Base-by-base conservation (phyloP, 139 green algal species). In the Trebouxia sp. region DNA sequence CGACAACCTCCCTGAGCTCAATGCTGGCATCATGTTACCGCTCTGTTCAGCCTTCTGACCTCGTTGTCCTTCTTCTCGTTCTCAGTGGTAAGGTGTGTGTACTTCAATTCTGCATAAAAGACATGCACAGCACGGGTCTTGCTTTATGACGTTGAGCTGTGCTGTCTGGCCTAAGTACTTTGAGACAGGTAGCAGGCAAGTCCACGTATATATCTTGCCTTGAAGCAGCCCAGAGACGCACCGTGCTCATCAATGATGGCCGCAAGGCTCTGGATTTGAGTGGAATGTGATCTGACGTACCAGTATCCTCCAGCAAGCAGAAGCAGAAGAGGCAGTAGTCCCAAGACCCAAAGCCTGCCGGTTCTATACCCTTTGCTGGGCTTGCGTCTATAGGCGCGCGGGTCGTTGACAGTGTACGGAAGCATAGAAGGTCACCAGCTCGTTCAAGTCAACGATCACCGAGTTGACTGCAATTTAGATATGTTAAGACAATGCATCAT, bases 41-140 rank as follows among this genome's bases (percentile, higher is more conserved):
- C 69, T 77, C 69, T 77, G 4, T 77, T 56, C 7, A 77, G 39
- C 12, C 69, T 55, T 77, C 14, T 56, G 42, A 77, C 26, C 28
- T 77, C 69, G 12, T 15, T 41, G 41, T 77, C 69, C 24, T 37
- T 39, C 43, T 77, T 77, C 41, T 77, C 43, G 3, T 56, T 51
- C 26, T 77, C 69, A 56, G 42, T 24, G 1, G 42, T n/a, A 15
- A 77, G 69, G 26, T 56, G 69, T 7, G 22, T 56, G 24, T 41
- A 41, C 11, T 53, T 51, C 26, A n/a, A 24, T 38, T 77, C 69
- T 77, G 69, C 69, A 77, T 17, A 3, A 28, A 28, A 28, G 26
- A 22, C 50, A 28, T 17, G 50, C 50, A 58, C 26, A 1, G 50
- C 22, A 9, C 20, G 1, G 4, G 50, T 17, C 22, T 9, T 58